Base-by-base conservation (phyloP, 257 asterid genomes). In the Dorcoceras hygrometricum region DNA sequence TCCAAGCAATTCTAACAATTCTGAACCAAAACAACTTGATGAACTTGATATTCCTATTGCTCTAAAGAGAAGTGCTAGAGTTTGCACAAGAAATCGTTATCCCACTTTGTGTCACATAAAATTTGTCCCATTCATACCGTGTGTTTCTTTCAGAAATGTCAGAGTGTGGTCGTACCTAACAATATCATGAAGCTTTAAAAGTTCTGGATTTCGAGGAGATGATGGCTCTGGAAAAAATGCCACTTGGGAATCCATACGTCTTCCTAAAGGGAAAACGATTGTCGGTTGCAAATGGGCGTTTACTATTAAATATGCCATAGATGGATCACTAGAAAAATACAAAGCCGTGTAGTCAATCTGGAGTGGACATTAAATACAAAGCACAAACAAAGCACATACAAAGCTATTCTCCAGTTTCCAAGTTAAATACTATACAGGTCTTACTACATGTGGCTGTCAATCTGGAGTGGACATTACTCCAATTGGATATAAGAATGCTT, bases 221-320 rank as follows among this genome's bases (percentile, higher is more conserved):
- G 31, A 23, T 1, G 23, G 29, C 19, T 57, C 6, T 56, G 18
- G 19, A 11, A 8, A 57, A 57, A 23, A 11, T 11, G 61, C 3
- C 1, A 57, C 61, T 2, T 23, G 61, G 31, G 8, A 57, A 57
- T 57, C 18, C 11, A 18, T 23, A 23, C 7, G 16, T 5, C 4
- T 57, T 8, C 61, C 61, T 0, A 23, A 57, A 57, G 31, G 31
- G 6, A 57, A 57, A 1, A 57, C 31, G 8, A 14, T 20, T 11
- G 27, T 57, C 9, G 61, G 61, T 57, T 57, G 31, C 16, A 57
- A 57, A 28, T 57, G 61, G 27, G 61, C 11, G 16, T 23, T 57
- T 8, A 57, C 61, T 6, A 6, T 20, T 3, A 23, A 23, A 18
- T 57, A 22, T 57, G 18, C 6, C 12, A 0, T 7, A 8, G 19